Base-by-base conservation (phyloP, 1,284 basidiomycete species). In the Takashimella koratensis region DNA sequence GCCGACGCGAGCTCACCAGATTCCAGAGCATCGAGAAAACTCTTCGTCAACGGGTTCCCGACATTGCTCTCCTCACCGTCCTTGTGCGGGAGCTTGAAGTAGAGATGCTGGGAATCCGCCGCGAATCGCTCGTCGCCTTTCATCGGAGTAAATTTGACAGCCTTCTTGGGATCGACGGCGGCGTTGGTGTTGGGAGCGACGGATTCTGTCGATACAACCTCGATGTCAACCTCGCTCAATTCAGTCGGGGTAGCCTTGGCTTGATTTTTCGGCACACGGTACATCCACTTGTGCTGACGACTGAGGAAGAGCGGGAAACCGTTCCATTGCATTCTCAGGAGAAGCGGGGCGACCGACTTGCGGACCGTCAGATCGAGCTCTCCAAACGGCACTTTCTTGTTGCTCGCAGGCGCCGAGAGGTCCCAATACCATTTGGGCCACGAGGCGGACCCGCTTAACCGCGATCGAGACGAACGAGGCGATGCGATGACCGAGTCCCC, bases 391-490 rank as follows among this genome's bases (percentile, higher is more conserved):
- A 65, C 51, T 36, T 65, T 66, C 40, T 61, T 56, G 55, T 56
- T 62, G 12, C 60, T 65, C 1, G 66, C 55, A 0, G 79, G 73
- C 10, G 72, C 68, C 47, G 78, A 76, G 47, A 93, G 82, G 40
- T 98, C 92, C 90, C 89, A 95, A 71, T 92, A 99, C 95, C 96
- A 99, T 68, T 92, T 90, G 0, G 94, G 95, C 83, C 83, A 84
- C 42, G 42, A 43, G 6, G 6, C 21, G 8, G 30, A 39, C 6
- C 20, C 20, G 8, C 8, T n/a, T 8, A 36, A 36, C 30, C 30
- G 8, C 10, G 16, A 16, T 36, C 30, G 30, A 36, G 30, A 8
- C 10, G 30, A 36, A 8, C 30, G 30, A 36, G 30, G 30, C 8
- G 30, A 8, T 36, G 30, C 10, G 30, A 36, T 36, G 8, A 16